phyloP scores from a whole-genome alignment of 768 basidiomycete genomes.

The Panellus pusillus region DNA sequence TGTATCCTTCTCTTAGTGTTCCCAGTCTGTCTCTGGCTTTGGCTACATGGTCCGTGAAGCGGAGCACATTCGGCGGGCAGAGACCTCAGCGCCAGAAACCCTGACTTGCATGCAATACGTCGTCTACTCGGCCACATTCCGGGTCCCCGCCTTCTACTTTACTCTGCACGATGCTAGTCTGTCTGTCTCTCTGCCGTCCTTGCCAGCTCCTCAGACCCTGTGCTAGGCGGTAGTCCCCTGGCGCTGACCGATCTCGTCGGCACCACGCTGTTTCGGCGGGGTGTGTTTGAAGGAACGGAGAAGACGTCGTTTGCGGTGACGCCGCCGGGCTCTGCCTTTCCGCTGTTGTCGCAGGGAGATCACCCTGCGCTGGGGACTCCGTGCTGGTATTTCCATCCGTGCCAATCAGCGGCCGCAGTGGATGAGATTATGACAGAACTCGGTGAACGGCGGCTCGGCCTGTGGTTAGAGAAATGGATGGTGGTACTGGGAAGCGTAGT shows the following conservation, averaged over 20 bases:
- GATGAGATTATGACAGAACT: constrained; percentile 65
- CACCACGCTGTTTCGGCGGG: constrained; percentile 59
- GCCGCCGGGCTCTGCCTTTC: constrained; percentile 54
- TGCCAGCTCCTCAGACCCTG: constrained; percentile 15
- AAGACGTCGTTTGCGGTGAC: constrained; percentile 56
- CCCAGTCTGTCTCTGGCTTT: constrained; percentile 36
- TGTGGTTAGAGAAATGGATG: constrained; percentile 79
- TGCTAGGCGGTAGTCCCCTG: constrained; percentile 65
- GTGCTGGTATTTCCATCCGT: constrained; percentile 89
- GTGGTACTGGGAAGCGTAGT: constrained; percentile 69
- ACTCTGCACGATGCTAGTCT: constrained; percentile 64
- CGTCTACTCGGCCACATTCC: constrained; percentile 76
- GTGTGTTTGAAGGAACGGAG: constrained; percentile 43
- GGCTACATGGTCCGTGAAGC: constrained; percentile 49
- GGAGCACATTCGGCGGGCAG: constrained; percentile 23
- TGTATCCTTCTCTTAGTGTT: constrained; percentile 10
- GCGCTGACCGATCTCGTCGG: constrained; percentile 53
- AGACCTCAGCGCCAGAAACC: constrained; percentile 25
- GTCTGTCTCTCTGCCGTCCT: constrained; percentile 32
- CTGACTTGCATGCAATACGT: constrained; percentile 64
- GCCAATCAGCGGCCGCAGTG: constrained; percentile 67
- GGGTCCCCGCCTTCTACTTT: constrained; percentile 85
- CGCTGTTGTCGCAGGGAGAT: constrained; percentile 83
- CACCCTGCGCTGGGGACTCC: constrained; percentile 75
- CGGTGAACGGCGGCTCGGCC: constrained; percentile 30